Conservation (phyloP, 1,284 basidiomycete genomes). For the Exobasidium rhododendri region DNA sequence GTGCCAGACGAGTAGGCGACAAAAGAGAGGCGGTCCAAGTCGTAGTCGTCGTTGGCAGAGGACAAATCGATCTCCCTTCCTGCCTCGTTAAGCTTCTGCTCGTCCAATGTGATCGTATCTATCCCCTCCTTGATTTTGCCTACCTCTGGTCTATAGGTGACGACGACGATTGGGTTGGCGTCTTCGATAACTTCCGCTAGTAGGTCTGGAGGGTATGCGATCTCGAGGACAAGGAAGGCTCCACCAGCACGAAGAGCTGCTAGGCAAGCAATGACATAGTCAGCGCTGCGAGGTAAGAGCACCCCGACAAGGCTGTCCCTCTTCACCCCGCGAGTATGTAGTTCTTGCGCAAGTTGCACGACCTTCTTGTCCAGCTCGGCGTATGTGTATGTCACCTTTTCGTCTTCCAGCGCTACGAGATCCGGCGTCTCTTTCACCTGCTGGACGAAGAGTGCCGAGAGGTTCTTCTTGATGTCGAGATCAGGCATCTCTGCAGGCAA, state of each 20-base stretch:
- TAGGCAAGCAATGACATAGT: slow-evolving; percentile 51
- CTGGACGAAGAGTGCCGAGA: slow-evolving; percentile 32
- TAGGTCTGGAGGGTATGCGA: slow-evolving; percentile 49
- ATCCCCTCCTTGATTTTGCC: slow-evolving; percentile 28
- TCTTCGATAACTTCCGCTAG: slow-evolving; percentile 50
- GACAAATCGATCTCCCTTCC: background rate
- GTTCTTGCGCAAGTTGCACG: slow-evolving; percentile 29
- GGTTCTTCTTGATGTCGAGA: slow-evolving; percentile 32
- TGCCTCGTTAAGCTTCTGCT: background rate
- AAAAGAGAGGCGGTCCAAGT: slow-evolving; percentile 50
- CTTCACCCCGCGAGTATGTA: slow-evolving; percentile 28
- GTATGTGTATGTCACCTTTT: slow-evolving; percentile 36
- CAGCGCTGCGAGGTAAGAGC: slow-evolving; percentile 45
- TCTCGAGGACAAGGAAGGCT: slow-evolving; percentile 53
- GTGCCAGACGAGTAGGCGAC: slow-evolving; percentile 54
- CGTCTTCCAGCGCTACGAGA: slow-evolving; percentile 30
- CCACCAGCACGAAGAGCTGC: slow-evolving; percentile 52
- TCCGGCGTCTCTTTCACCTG: slow-evolving; percentile 35
- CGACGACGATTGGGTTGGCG: slow-evolving; percentile 45
- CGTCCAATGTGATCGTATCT: slow-evolving; percentile 26
- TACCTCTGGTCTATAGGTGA: slow-evolving; percentile 45
- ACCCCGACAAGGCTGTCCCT: slow-evolving; percentile 47
- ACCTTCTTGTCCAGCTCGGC: slow-evolving; percentile 43
- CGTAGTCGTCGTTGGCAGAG: slow-evolving; percentile 19
- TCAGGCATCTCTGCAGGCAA: background rate